Base-by-base conservation (phyloP, 2,329 filamentous ascomycete genomes). In the Penicillium rolfsii region DNA sequence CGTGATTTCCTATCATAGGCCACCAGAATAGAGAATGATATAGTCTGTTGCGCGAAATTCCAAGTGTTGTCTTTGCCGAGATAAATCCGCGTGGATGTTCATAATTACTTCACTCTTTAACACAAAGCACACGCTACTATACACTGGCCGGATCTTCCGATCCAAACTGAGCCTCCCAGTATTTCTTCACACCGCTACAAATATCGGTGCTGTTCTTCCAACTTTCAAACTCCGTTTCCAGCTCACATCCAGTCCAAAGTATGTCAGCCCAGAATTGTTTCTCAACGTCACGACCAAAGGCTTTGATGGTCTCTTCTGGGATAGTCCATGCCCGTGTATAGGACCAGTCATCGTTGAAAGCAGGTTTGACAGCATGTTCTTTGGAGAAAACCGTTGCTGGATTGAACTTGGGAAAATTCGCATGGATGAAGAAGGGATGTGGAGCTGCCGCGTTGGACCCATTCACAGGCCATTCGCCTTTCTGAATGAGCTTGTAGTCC, bases 381-480 rank as follows among this genome's bases (percentile, higher is more conserved):
- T 64, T 66, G 5, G 62, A 62, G 57, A 77, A 76, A 28, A 77
- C 67, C 7, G 71, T 73, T 6, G 68, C 70, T 1, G 75, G 73
- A 60, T 76, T 74, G 58, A 76, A 73, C 62, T 77, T 78, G 19
- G 74, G 74, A 48, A 74, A 70, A 57, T 76, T 76, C 30, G 71
- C 72, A 55, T 77, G 75, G 19, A 77, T 67, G 63, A 79, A 78
- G 33, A 76, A 75, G 3, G 76, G 73, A 12, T 66, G 59, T 0
- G 74, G 71, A 2, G 69, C 57, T 1, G 61, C 58, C 19, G 63
- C 66, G 33, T 60, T 75, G 64, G 75, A 67, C 52, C 70, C 67
- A 55, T 70, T 69, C 19, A 71, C 64, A 11, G 67, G 67, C 63
- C 64, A 67, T 41, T 68, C 59, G 2, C 70, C 71, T 33, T 65